These are phyloP conservation scores for Thuja plicata DNA, from an alignment of 83 land plant genomes.

Conservation along the genomic window DNA sequence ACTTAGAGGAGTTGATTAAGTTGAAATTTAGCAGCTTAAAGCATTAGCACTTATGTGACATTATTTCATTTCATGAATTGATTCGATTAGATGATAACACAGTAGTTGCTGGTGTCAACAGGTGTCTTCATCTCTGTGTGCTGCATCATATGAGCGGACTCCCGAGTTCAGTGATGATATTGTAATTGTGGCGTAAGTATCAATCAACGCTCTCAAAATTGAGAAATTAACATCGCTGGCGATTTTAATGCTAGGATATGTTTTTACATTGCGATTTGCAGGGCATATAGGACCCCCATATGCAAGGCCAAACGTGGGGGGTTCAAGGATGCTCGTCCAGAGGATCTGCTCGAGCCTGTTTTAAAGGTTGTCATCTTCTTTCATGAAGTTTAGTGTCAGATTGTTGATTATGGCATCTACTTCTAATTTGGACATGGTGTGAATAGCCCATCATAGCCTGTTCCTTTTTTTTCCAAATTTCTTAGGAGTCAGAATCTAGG, in stretches of 20 bases:
- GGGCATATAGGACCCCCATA: slow-evolving; percentile 80
- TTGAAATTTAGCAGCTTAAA: too few relatives aligned
- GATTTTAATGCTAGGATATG: neutral
- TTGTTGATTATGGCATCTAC: too few relatives aligned
- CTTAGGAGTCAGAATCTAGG: neutral
- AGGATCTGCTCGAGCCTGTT: slow-evolving; percentile 87
- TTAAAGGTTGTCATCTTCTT: slow-evolving; percentile 47
- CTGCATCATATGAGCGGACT: neutral
- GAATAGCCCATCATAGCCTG: neutral
- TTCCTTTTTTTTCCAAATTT: neutral
- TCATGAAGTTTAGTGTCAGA: neutral
- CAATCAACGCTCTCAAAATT: too few relatives aligned
- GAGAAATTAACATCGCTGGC: neutral
- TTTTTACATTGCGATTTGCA: slow-evolving; percentile 13
- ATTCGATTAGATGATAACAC: neutral
- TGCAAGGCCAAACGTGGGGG: slow-evolving; percentile 94
- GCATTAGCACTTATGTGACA: neutral
- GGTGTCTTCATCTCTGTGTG: neutral
- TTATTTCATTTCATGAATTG: neutral
- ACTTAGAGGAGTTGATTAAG: too few relatives aligned
- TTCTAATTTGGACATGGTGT: too few relatives aligned
- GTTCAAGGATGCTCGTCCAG: slow-evolving; percentile 89
- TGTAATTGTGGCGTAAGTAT: slow-evolving; percentile 15
- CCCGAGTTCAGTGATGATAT: neutral
- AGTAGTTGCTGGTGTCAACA: neutral